A percentile compares a stretch with the other conserved stretches of the same genome.
phyloP scores from a whole-genome alignment of 371 early-diverging fungal genomes.

The Encephalitozoon cuniculi region DNA sequence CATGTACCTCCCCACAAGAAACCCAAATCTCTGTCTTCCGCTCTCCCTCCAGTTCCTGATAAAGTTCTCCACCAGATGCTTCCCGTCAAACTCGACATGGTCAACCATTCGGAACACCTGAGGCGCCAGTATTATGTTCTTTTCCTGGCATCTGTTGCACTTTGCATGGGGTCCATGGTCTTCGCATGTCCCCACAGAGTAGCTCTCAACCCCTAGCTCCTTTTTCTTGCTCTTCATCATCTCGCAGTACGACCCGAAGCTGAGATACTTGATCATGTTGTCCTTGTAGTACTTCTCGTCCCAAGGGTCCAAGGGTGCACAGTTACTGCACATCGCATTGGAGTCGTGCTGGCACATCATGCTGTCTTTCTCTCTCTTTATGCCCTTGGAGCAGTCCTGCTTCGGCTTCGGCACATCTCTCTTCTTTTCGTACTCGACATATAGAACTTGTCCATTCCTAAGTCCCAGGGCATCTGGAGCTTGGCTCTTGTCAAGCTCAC shows the following conservation, averaged over 20 bases:
- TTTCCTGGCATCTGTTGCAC: constrained; percentile 51
- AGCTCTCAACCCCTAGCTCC: constrained; percentile 26
- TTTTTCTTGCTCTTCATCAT: constrained; percentile 41
- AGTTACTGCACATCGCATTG: constrained; percentile 57
- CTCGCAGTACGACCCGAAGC: constrained; percentile 52
- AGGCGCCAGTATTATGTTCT: constrained; percentile 34
- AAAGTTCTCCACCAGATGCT: constrained; percentile 73
- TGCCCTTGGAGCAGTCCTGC: not conserved
- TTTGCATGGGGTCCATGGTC: constrained; percentile 41
- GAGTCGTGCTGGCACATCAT: constrained; percentile 48
- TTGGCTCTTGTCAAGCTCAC: not conserved
- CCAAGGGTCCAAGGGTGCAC: constrained; percentile 58
- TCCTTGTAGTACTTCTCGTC: constrained; percentile 44
- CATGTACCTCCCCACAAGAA: constrained; percentile 82
- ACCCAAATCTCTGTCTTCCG: constrained; percentile 79
- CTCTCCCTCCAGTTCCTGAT: constrained; percentile 75
- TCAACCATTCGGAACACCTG: constrained; percentile 88
- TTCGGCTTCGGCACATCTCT: not conserved
- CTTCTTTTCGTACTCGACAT: not conserved
- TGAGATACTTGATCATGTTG: constrained; percentile 54
- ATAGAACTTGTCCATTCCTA: not conserved
- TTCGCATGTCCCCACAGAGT: constrained; percentile 21
- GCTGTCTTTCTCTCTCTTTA: constrained; percentile 11
- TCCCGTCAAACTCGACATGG: constrained; percentile 87
- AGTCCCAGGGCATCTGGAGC: not conserved